Evolutionary conservation across 768 basidiomycete genomes (phyloP).

Genomic region (Tricholoma bakamatsutake): DNA sequence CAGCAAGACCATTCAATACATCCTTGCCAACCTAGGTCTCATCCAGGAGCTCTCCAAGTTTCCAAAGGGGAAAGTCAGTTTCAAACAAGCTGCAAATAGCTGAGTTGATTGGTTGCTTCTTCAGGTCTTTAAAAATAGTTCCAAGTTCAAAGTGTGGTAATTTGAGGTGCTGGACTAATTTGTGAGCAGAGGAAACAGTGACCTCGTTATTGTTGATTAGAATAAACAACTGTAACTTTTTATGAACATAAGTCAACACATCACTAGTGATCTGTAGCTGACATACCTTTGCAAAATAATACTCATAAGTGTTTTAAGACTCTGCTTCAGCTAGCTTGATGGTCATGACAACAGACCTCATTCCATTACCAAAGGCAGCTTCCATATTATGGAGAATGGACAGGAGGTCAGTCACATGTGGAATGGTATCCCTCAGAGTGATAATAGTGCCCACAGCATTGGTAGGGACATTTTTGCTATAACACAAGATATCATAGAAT

Average conservation of each 20-base stretch:
- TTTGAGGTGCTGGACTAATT: neutral
- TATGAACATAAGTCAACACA: neutral
- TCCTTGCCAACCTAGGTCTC: conserved; percentile 23
- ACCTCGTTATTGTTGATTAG: neutral
- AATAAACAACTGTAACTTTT: neutral
- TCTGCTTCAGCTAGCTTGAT: neutral
- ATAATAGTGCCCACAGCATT: conserved; percentile 1
- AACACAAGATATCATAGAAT: neutral
- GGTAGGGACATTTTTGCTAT: neutral
- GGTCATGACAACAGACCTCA: neutral
- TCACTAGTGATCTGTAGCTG: neutral
- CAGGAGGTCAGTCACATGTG: conserved; percentile 1
- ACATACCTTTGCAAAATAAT: neutral
- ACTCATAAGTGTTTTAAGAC: neutral
- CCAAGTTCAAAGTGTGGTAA: neutral
- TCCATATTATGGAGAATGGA: conserved; percentile 2
- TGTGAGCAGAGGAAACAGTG: neutral
- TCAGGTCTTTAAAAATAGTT: neutral
- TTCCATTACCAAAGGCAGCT: neutral
- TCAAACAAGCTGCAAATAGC: conserved; percentile 7
- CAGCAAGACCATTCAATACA: no score
- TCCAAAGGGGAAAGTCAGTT: conserved; percentile 13
- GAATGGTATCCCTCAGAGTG: conserved; percentile 3
- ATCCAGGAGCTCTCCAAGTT: conserved; percentile 14
- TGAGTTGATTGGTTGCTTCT: neutral